Base-by-base conservation (phyloP, 2,329 filamentous ascomycete species). In the Penicillium glabrum region DNA sequence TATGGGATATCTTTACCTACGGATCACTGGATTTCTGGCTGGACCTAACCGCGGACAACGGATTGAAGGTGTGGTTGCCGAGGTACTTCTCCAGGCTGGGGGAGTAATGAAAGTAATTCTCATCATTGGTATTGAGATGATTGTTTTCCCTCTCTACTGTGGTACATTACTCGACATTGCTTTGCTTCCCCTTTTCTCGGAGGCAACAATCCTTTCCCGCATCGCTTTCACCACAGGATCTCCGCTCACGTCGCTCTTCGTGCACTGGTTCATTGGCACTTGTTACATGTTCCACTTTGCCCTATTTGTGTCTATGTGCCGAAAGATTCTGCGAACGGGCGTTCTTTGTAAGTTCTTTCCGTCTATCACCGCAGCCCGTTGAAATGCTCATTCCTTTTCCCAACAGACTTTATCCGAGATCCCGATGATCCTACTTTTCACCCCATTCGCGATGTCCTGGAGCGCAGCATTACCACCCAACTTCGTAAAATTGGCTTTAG, bases 281-380 rank as follows among this genome's bases (percentile, higher is more conserved):
- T 96, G 93, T 61, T 99, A 99, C 75, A 99, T 99, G 96, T 99
- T 99, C 77, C 95, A 99, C 72, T 99, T 99, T 72, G 95, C 95
- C 5, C 83, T 99, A 3, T 99, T 99, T 71, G 95, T 99, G 19
- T 96, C 93, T 55, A 98, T 99, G 93, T 99, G 95, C 75, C 88
- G 95, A 61, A 97, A 96, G 78, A 96, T 98, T 57, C 90, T 99
- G 88, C 88, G 95, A 61, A 91, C 87, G 64, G 95, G 95, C 51
- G 95, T 99, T 41, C 81, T 99, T 57, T 98, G 88, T 91, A 80
- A 83, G 88, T 82, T 27, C 51, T 6, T 7, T 41, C 14, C 3
- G 41, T 10, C 19, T 6, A n/a, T 1, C 6, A 8, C 7, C 16
- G 23, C 10, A 19, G 23, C 19, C 11, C 1, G 8, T 45, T 1